phyloP scores from a whole-genome alignment of 2,329 filamentous ascomycete genomes.

The Coniella vitis region DNA sequence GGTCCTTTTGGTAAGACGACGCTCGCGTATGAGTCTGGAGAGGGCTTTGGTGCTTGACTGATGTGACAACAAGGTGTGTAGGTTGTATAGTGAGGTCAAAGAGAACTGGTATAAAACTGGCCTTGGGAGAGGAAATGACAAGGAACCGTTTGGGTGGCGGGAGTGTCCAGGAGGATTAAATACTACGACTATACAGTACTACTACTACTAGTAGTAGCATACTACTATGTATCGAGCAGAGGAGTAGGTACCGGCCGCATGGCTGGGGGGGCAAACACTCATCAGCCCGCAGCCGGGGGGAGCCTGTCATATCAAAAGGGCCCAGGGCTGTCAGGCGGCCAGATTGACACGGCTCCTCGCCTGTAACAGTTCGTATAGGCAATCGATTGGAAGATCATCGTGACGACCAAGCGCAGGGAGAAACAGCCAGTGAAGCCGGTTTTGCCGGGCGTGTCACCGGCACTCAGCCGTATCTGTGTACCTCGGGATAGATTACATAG shows the following conservation, averaged over 20 bases:
- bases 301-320: too few species aligned
- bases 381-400: constrained; percentile 2
- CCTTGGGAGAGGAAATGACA: neutral
- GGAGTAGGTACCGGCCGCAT: neutral
- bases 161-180: constrained; percentile 12
- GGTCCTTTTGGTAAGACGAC: neutral
- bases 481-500: neutral
- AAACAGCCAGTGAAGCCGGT: constrained; percentile 7
- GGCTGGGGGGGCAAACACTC: too few species aligned
- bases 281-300: neutral
- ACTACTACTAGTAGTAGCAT: too few species aligned
- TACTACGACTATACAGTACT: neutral
- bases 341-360: constrained; percentile 8
- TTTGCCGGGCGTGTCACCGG: neutral
- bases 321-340: neutral
- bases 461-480: constrained; percentile 8
- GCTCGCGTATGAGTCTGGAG: too few species aligned
- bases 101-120: neutral
- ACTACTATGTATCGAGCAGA: neutral
- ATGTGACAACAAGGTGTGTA: neutral
- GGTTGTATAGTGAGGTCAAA: neutral
- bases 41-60: neutral
- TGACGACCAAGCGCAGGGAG: constrained; percentile 8
- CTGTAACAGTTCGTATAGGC: constrained; percentile 3
- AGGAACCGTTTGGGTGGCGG: neutral